A percentile compares a stretch with the other conserved stretches of the same genome.
These are phyloP conservation scores for Xanthoconium stramineum DNA, from an alignment of 768 basidiomycete species.

Conservation along the genomic window DNA sequence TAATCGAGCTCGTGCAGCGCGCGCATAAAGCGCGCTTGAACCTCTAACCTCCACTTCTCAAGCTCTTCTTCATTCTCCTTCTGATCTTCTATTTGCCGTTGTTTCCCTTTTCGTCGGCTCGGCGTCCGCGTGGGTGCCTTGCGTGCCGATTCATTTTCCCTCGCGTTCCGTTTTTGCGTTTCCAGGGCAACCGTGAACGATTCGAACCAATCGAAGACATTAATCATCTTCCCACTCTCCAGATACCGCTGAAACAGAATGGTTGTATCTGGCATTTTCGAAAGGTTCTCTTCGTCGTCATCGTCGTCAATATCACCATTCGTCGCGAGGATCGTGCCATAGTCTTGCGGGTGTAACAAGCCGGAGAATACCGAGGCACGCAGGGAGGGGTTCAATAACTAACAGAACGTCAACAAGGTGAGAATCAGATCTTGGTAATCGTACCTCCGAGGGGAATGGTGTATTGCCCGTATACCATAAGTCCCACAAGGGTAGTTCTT, in stretches of 20 bases:
- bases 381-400: constrained; percentile 71
- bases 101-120: constrained; percentile 24
- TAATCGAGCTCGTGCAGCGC: constrained; percentile 81
- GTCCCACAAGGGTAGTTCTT: constrained; percentile 57
- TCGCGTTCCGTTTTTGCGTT: constrained; percentile 38
- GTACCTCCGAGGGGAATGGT: constrained; percentile 67
- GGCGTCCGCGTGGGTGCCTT: constrained; percentile 12
- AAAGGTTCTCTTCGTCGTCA: constrained; percentile 36
- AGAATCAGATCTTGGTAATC: constrained; percentile 4
- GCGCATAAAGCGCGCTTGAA: constrained; percentile 76
- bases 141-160: background rate
- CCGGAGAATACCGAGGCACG: constrained; percentile 60
- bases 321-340: constrained; percentile 16
- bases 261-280: constrained; percentile 67
- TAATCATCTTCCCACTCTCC: constrained; percentile 79
- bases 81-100: constrained; percentile 22
- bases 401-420: background rate
- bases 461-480: constrained; percentile 69
- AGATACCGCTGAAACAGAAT: constrained; percentile 76
- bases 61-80: constrained; percentile 33
- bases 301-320: constrained; percentile 17
- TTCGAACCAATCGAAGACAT: constrained; percentile 87
- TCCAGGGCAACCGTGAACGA: constrained; percentile 69
- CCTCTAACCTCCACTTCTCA: constrained; percentile 58
- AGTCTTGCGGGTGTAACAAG: constrained; percentile 57